Base-by-base conservation (phyloP, 441 rosid genomes). In the Syzygium syzygioides region DNA sequence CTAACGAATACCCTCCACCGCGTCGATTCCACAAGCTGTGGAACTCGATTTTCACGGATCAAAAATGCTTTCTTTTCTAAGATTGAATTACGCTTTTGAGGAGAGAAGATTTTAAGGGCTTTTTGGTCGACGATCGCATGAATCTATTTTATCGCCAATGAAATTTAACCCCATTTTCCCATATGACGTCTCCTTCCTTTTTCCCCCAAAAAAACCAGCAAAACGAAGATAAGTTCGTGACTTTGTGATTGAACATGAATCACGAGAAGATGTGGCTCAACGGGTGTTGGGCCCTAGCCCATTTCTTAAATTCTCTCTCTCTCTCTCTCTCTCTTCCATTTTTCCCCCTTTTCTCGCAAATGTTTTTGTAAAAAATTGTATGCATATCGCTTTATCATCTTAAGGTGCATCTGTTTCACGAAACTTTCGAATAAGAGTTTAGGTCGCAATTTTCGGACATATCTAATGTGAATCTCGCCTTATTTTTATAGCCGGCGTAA, bases 191-290 rank as follows among this genome's bases (percentile, higher is more conserved):
- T 4, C 64, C 64, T 26, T 10, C 11, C 13, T 4, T 45, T 45
- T 45, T 45, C 7, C 45, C 41, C 14, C 1, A 4, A 3, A 53
- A 10, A 25, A 25, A 5, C 3, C 7, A 1, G 3, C 5, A n/a
- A 4, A 57, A 57, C 14, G 62, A 57, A 25, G n/a, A 25, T 57
- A 25, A 57, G 26, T 7, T 41, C 25, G 59, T 20, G 59, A 3
- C 23, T 55, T 7, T 41, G 57, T 9, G 60, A 25, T 57, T 10
- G 28, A 10, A 10, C 83, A 23, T 12, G 83, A 12, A 76, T 25
- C 17, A 23, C 9, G 23, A 76, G 48, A 34, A 19, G 28, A 34
- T 34, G 79, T 5, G 48, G 48, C 26, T 34, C 48, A 5, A 19
- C 14, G 79, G 20, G 26, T 34, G 15, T 1, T 19, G 20, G 11